These are phyloP conservation scores for Candida sanyaensis DNA, from an alignment of 1,139 yeast genomes.

Conservation along the genomic window DNA sequence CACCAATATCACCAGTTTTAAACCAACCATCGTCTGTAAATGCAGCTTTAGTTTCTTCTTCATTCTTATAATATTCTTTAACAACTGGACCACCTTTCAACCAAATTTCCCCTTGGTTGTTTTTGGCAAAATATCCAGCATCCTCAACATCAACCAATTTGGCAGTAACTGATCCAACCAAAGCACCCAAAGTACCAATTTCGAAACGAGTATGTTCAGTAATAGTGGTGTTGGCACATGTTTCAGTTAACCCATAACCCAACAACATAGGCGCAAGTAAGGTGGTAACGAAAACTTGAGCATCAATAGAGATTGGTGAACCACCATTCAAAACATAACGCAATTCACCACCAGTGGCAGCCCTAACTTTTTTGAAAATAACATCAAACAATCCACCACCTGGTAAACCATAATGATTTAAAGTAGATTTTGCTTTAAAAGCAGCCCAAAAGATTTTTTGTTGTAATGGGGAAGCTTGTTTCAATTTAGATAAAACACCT, in stretches of 20 bases:
- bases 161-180: slow-evolving; percentile 80
- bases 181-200: slow-evolving; percentile 76
- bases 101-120: slow-evolving; percentile 91
- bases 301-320: slow-evolving; percentile 81
- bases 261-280: slow-evolving; percentile 85
- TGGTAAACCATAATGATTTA: slow-evolving; percentile 69
- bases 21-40: slow-evolving; percentile 92
- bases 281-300: slow-evolving; percentile 80
- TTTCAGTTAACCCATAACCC: slow-evolving; percentile 97
- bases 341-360: slow-evolving; percentile 93
- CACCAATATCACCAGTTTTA: slow-evolving; percentile 95
- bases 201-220: slow-evolving; percentile 66
- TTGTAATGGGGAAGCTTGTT: slow-evolving; percentile 61
- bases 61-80: slow-evolving; percentile 79
- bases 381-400: slow-evolving; percentile 63
- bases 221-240: slow-evolving; percentile 85
- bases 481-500: slow-evolving; percentile 81
- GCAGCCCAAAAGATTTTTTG: slow-evolving; percentile 93
- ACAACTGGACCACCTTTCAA: slow-evolving; percentile 75
- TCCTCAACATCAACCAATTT: slow-evolving; percentile 92
- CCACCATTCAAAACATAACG: slow-evolving; percentile 86
- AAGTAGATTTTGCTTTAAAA: slow-evolving; percentile 65
- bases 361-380: slow-evolving; percentile 84
- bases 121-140: slow-evolving; percentile 87
- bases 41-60: slow-evolving; percentile 75